Percentiles rank a stretch among this genome's conserved stretches.
Evolutionary conservation across 495 filamentous ascomycete species (phyloP).

Genomic region (Trichoderma virens): DNA sequence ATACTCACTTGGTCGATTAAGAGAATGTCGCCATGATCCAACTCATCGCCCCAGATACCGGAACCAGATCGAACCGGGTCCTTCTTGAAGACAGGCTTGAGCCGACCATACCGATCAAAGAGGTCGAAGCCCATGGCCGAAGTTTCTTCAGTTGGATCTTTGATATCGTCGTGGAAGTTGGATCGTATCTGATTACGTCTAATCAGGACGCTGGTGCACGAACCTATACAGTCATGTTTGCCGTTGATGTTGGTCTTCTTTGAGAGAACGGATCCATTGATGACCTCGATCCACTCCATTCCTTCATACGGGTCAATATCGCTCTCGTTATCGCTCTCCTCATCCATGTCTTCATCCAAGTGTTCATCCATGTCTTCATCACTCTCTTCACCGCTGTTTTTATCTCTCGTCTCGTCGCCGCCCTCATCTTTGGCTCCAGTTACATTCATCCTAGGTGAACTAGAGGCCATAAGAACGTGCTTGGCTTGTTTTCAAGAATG

Average conservation of each 20-base stretch:
- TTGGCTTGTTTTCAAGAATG: no score
- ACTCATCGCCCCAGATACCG: not conserved
- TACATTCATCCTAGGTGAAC: no score
- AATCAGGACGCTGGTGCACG: not conserved
- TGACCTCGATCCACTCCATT: no score
- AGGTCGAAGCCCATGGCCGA: not conserved
- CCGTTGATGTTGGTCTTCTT: not conserved
- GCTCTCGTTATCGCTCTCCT: no score
- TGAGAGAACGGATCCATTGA: not conserved
- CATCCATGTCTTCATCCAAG: no score
- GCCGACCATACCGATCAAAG: not conserved
- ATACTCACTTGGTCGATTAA: not conserved
- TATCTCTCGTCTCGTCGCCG: no score
- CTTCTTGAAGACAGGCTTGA: not conserved
- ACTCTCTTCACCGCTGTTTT: no score
- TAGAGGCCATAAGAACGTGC: no score
- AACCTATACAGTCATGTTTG: not conserved
- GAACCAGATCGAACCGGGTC: not conserved
- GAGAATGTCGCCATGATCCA: not conserved
- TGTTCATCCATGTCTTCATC: no score
- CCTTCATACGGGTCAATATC: no score
- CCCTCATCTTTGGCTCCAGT: no score
- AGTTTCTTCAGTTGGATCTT: not conserved
- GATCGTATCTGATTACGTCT: not conserved
- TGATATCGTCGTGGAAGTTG: not conserved